Evolutionary conservation across 192 early-diverging fungal species (phyloP).

Genomic region (Backusella luteola): DNA sequence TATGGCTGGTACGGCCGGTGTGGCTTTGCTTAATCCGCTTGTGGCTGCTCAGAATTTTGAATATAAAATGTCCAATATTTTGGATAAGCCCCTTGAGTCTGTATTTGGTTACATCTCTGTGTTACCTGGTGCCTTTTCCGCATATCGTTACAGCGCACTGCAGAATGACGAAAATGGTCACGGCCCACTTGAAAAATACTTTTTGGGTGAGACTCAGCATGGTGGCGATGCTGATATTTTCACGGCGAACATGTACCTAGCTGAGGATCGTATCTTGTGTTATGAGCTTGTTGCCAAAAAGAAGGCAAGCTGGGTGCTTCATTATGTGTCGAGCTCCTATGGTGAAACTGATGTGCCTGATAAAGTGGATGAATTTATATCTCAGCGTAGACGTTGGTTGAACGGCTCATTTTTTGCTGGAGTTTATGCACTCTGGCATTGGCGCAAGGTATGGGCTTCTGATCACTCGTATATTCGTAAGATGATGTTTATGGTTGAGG

Average conservation of each 20-base stretch:
- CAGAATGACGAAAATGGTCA: constrained; percentile 54
- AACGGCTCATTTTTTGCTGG: constrained; percentile 80
- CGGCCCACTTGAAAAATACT: constrained; percentile 70
- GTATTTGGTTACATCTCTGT: constrained; percentile 86
- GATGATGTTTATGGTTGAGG: constrained; percentile 71
- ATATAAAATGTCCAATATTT: constrained; percentile 76
- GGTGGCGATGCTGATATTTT: constrained; percentile 60
- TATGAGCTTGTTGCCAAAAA: constrained; percentile 77
- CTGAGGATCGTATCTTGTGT: constrained; percentile 78
- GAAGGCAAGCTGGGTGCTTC: constrained; percentile 61
- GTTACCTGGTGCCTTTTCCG: constrained; percentile 80
- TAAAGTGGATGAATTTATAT: constrained; percentile 59
- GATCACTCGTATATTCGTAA: constrained; percentile 69
- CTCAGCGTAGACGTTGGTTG: constrained; percentile 80
- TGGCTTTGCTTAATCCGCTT: constrained; percentile 62
- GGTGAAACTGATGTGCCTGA: constrained; percentile 83
- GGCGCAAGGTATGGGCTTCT: constrained; percentile 61
- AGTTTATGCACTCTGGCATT: constrained; percentile 67
- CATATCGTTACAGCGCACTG: constrained; percentile 72
- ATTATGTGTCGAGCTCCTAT: constrained; percentile 67
- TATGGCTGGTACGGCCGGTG: constrained; percentile 47
- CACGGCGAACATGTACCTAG: constrained; percentile 66
- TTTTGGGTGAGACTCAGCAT: constrained; percentile 71
- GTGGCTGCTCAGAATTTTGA: constrained; percentile 85
- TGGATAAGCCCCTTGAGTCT: constrained; percentile 78